phyloP scores from a whole-genome alignment of 169 alveolate species.

The Theileria luwenshuni region DNA sequence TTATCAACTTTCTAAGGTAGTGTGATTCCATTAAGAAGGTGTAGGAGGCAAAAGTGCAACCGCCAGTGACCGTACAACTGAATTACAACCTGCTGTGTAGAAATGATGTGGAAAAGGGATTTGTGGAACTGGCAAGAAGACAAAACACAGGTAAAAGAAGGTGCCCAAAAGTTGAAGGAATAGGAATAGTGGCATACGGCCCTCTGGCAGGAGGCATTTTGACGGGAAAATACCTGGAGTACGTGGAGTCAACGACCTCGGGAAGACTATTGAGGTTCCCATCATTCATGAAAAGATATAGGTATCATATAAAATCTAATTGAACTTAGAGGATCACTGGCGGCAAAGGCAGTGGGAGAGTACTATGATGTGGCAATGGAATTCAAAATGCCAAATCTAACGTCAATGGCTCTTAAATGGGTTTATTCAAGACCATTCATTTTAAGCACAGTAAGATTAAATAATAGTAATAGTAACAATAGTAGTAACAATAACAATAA shows the following conservation, averaged over 20 bases:
- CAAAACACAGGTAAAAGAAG: constrained; percentile 75
- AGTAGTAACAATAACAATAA: not conserved
- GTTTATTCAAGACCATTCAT: constrained; percentile 80
- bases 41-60: constrained; percentile 66
- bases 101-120: constrained; percentile 84
- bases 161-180: constrained; percentile 33
- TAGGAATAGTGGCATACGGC: constrained; percentile 76
- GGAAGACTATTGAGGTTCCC: constrained; percentile 82
- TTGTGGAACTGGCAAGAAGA: constrained; percentile 80
- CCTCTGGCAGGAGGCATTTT: constrained; percentile 84
- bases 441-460: constrained; percentile 68
- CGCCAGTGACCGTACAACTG: constrained; percentile 79
- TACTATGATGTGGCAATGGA: constrained; percentile 75
- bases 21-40: not conserved
- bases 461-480: not conserved
- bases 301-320: constrained; percentile 27
- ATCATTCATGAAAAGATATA: constrained; percentile 78
- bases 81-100: constrained; percentile 78
- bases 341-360: constrained; percentile 79
- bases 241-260: constrained; percentile 79
- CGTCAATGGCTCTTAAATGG: constrained; percentile 81
- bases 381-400: constrained; percentile 73
- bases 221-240: constrained; percentile 83
- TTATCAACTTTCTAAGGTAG: constrained; percentile 65
- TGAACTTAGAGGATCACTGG: constrained; percentile 78